Evolutionary conservation across 495 filamentous ascomycete species (phyloP).

Genomic region (Penicillium paxilli): DNA sequence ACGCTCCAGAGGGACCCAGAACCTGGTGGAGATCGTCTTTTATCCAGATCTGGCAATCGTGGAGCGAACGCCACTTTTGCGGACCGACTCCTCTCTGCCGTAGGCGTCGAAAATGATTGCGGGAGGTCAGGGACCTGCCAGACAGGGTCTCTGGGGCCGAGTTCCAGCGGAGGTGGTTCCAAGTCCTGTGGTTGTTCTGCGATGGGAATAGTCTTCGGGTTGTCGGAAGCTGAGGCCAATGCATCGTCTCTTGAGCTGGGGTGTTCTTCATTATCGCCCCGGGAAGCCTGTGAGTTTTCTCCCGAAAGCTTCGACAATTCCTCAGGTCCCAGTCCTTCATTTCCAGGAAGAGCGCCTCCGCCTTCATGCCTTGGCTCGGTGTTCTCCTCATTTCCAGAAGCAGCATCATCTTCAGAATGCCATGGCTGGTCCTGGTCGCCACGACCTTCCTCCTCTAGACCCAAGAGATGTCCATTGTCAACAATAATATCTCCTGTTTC

Average conservation of each 20-base stretch:
- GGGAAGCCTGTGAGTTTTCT: neutral
- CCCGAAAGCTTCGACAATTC: neutral
- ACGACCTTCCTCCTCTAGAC: conserved; percentile 55
- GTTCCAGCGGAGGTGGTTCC: conserved; percentile 3
- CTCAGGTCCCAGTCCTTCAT: neutral
- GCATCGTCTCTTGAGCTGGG: neutral
- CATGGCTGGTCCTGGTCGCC: conserved; percentile 28
- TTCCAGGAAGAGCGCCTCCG: neutral
- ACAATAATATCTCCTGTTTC: conserved; percentile 76
- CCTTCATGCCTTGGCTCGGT: neutral
- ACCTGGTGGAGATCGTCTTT: conserved; percentile 34
- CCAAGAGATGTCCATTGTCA: conserved; percentile 78
- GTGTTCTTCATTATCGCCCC: neutral
- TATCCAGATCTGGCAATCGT: conserved; percentile 15
- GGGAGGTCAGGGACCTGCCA: conserved; percentile 46
- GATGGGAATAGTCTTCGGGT: neutral
- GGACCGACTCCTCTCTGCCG: conserved; percentile 17
- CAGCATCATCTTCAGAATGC: conserved; percentile 5
- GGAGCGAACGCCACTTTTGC: conserved; percentile 11
- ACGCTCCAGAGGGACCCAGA: conserved; percentile 42
- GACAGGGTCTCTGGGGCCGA: conserved; percentile 15
- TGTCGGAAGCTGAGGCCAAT: neutral
- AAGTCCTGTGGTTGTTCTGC: neutral
- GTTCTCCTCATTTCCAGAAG: neutral
- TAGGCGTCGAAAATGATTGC: conserved; percentile 35